Conservation (phyloP, 2,329 filamentous ascomycete species). For the Pseudocercospora cruenta region DNA sequence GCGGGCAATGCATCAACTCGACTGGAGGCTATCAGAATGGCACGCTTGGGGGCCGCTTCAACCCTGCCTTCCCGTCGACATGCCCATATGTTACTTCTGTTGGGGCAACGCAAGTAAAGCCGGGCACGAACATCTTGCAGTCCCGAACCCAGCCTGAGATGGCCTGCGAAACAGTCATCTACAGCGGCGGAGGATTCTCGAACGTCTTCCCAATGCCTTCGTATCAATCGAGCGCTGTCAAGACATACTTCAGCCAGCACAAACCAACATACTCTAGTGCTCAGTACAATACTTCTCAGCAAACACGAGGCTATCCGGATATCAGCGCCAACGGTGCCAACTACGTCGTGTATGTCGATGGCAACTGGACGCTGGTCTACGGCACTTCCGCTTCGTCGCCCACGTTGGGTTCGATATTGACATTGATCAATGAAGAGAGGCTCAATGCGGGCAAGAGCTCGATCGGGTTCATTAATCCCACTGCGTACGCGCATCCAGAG, state of each 20-base stretch:
- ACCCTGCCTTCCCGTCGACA: slow-evolving; percentile 46
- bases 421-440: slow-evolving; percentile 49
- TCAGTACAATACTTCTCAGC: slow-evolving; percentile 27
- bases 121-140: slow-evolving; percentile 27
- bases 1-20: slow-evolving; percentile 24
- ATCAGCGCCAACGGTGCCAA: slow-evolving; percentile 41
- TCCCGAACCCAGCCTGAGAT: slow-evolving; percentile 43
- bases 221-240: slow-evolving; percentile 52
- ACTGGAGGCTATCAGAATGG: slow-evolving; percentile 32
- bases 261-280: slow-evolving; percentile 35
- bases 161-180: slow-evolving; percentile 53
- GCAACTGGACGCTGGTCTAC: slow-evolving; percentile 48
- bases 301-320: slow-evolving; percentile 38
- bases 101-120: slow-evolving; percentile 50
- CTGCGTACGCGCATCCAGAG: slow-evolving; percentile 46
- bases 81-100: slow-evolving; percentile 47
- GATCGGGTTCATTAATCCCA: slow-evolving; percentile 42
- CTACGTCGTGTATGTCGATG: slow-evolving; percentile 47
- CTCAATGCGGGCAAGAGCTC: slow-evolving; percentile 41
- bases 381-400: slow-evolving; percentile 59
- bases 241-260: slow-evolving; percentile 46
- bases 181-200: slow-evolving; percentile 53
- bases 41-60: slow-evolving; percentile 45
- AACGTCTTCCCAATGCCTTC: slow-evolving; percentile 53
- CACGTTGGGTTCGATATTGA: slow-evolving; percentile 54